phyloP scores from a whole-genome alignment of 2,329 filamentous ascomycete species.

The Cadophora sp. region DNA sequence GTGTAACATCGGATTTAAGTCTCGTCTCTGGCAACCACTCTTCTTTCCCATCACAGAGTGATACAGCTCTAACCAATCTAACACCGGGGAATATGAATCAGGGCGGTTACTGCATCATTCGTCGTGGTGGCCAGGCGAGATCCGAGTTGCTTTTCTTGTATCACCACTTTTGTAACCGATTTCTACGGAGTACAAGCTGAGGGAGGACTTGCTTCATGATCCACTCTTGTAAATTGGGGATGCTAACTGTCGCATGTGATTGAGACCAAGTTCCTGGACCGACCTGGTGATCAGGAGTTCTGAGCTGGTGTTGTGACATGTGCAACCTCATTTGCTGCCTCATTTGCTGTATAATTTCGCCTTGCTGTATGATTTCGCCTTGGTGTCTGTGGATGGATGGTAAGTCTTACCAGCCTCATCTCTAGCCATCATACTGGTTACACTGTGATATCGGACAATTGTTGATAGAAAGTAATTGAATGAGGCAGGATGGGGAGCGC shows the following conservation, averaged over 20 bases:
- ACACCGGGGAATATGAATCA: background rate
- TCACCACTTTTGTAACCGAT: background rate
- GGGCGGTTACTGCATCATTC: background rate
- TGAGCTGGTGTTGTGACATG: background rate
- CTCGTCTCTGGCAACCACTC: background rate
- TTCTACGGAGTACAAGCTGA: background rate
- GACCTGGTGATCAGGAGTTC: background rate
- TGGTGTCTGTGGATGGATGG: background rate
- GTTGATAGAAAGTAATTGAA: background rate
- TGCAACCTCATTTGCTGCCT: background rate
- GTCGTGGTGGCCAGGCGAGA: background rate
- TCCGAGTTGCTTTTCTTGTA: background rate
- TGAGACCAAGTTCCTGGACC: background rate
- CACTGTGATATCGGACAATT: background rate
- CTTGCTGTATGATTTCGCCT: background rate
- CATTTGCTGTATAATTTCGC: background rate
- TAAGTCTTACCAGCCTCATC: background rate
- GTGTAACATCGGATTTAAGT: background rate
- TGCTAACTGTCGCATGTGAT: slow-evolving; percentile 3
- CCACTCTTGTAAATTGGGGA: background rate
- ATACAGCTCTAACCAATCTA: background rate
- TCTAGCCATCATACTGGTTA: background rate
- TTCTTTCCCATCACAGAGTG: background rate
- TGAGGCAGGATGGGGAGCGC: background rate
- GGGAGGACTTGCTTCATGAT: slow-evolving; percentile 6